Evolutionary conservation across 2,329 filamentous ascomycete species (phyloP).

Genomic region (Clonostachys chloroleuca): DNA sequence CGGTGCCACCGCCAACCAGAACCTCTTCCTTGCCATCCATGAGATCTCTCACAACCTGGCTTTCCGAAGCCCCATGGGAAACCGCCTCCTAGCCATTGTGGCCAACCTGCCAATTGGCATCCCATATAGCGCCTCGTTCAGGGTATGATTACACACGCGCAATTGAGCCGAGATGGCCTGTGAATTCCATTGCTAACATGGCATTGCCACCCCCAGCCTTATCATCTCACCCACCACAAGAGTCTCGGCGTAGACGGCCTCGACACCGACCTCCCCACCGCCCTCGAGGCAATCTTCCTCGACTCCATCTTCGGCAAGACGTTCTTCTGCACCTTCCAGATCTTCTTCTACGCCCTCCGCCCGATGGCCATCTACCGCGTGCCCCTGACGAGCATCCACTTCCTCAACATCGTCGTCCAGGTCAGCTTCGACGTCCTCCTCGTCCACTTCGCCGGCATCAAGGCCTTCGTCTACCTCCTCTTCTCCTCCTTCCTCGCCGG

Average conservation of each 20-base stretch:
- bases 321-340: slow-evolving; percentile 99
- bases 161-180: no score
- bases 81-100: slow-evolving; percentile 84
- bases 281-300: slow-evolving; percentile 85
- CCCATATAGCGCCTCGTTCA: slow-evolving; percentile 93
- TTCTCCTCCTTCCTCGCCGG: slow-evolving; percentile 91
- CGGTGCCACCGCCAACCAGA: slow-evolving; percentile 95
- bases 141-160: slow-evolving; percentile 47
- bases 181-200: neutral
- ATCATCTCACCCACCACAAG: slow-evolving; percentile 98
- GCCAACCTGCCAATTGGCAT: slow-evolving; percentile 95
- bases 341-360: slow-evolving; percentile 95
- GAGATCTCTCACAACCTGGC: slow-evolving; percentile 98
- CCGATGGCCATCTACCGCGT: slow-evolving; percentile 93
- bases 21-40: slow-evolving; percentile 96
- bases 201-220: slow-evolving; percentile 55
- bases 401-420: slow-evolving; percentile 76
- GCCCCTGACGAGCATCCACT: slow-evolving; percentile 80
- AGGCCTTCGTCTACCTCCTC: slow-evolving; percentile 76
- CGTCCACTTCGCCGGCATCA: slow-evolving; percentile 45
- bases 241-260: slow-evolving; percentile 94
- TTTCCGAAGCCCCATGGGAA: slow-evolving; percentile 75
- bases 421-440: slow-evolving; percentile 72
- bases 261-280: slow-evolving; percentile 92
- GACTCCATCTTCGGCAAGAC: slow-evolving; percentile 94